These are phyloP conservation scores for Myxozyma geophila DNA, from an alignment of 805 yeast species.

Conservation along the genomic window DNA sequence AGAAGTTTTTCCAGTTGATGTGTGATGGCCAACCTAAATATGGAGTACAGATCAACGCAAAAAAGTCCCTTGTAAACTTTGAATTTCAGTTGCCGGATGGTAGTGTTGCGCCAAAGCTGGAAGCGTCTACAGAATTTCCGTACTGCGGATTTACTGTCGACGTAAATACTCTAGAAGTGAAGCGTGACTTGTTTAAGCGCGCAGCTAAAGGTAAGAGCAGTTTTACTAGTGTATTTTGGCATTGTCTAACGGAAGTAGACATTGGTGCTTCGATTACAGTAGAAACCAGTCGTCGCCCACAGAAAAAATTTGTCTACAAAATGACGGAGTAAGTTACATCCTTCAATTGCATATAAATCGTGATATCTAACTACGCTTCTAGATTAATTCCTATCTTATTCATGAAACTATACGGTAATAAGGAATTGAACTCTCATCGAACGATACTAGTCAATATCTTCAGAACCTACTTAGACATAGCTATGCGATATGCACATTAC, in stretches of 20 bases:
- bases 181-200: constrained; percentile 21
- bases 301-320: not conserved
- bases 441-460: constrained; percentile 23
- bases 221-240: too few relatives aligned
- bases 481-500: constrained; percentile 26
- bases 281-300: constrained; percentile 14
- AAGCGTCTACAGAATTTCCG: constrained; percentile 24
- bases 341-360: not conserved
- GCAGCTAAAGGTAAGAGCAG: constrained; percentile 7
- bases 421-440: constrained; percentile 20
- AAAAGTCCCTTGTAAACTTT: constrained; percentile 48
- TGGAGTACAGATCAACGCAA: constrained; percentile 49
- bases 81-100: constrained; percentile 8
- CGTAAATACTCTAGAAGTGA: constrained; percentile 20
- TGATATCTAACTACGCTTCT: not conserved
- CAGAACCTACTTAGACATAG: constrained; percentile 27
- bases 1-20: constrained; percentile 43
- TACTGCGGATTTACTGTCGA: constrained; percentile 31
- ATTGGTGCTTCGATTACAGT: constrained; percentile 14
- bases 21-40: constrained; percentile 49
- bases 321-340: constrained; percentile 16
- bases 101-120: not conserved
- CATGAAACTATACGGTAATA: constrained; percentile 15
- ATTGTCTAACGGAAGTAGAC: not conserved
- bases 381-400: constrained; percentile 17